Evolutionary conservation across 1,139 yeast genomes (phyloP), one percentile per base, ranked within the genome.

Genomic region (Blastobotrys petasosporus): DNA sequence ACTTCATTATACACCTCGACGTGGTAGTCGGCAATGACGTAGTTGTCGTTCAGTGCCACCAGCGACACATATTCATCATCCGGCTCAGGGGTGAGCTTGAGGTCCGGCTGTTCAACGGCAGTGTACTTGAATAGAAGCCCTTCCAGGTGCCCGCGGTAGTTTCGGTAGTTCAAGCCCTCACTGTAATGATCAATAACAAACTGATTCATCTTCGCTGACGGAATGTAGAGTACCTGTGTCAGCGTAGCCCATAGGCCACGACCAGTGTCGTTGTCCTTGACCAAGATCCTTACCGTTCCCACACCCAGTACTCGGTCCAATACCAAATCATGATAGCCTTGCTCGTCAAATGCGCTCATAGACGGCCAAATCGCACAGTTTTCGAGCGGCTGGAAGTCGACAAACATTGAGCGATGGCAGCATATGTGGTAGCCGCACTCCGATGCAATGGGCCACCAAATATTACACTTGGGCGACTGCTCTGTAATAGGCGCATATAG

Each of bases 401-500:
- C 47, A 23, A 48, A 48, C 23, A 30, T 46, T 17, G 36, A 16
- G 12, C 45, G 42, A 28, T 48, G 51, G 32, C 51, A 43, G 41
- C 51, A 48, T 1, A 44, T 32, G 34, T 48, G 51, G 23, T 20
- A 16, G 15, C 32, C 34, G 11, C 36, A n/a, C 13, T 47, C 51
- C 16, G 40, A 29, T 11, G 40, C 29, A 9, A 13, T 30, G 25
- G 25, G 25, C 25, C 25, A 7, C 51, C 51, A 48, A 5, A 47
- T 47, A n/a, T 42, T 41, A 20, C 47, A 36, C 17, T 9, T 11
- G 12, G 42, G 47, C 8, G 20, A 15, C 25, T 15, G 38, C 29
- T 42, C 46, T 35, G 7, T 20, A 7, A 7, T 7, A 20, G 25
- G 25, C 25, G 7, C 7, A 20, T 20, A 20, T 20, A 20, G 25